phyloP scores from a whole-genome alignment of 345 rosid genomes.

The Syzygium oleosum region DNA sequence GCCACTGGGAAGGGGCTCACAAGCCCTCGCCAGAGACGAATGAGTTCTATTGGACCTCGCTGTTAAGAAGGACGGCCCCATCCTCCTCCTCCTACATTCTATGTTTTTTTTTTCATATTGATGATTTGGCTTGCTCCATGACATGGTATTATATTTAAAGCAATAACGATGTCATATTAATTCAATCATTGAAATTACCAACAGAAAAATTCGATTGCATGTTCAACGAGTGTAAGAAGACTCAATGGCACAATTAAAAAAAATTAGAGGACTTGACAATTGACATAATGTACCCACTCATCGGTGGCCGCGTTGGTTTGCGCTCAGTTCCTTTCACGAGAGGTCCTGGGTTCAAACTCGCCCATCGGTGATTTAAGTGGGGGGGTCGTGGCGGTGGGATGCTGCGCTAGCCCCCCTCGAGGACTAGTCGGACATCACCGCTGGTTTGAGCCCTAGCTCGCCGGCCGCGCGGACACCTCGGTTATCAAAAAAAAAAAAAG shows the following conservation, averaged over 20 bases:
- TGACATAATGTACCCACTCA: too few relatives aligned
- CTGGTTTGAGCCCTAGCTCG: too few relatives aligned
- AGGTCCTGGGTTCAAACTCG: too few relatives aligned
- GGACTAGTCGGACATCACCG: too few relatives aligned
- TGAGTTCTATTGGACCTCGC: neutral
- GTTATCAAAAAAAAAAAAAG: too few relatives aligned
- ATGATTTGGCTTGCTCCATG: neutral
- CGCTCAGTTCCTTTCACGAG: too few relatives aligned
- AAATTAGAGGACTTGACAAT: neutral
- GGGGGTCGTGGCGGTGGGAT: too few relatives aligned
- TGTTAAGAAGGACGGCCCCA: neutral
- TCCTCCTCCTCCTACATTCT: neutral
- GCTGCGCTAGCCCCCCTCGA: too few relatives aligned
- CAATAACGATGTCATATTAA: neutral
- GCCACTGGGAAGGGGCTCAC: constrained; percentile 26
- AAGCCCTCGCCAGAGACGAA: constrained; percentile 6
- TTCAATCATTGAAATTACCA: neutral
- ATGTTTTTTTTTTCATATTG: neutral
- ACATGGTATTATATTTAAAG: neutral
- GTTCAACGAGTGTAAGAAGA: neutral
- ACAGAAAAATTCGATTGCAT: neutral
- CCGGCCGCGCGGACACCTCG: too few relatives aligned
- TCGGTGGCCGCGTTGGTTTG: too few relatives aligned
- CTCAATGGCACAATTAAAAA: neutral
- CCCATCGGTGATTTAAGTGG: too few relatives aligned